Percentiles rank a stretch among this genome's conserved stretches.
Conservation (phyloP, 768 basidiomycete species). For the Chalciporus chontae region DNA sequence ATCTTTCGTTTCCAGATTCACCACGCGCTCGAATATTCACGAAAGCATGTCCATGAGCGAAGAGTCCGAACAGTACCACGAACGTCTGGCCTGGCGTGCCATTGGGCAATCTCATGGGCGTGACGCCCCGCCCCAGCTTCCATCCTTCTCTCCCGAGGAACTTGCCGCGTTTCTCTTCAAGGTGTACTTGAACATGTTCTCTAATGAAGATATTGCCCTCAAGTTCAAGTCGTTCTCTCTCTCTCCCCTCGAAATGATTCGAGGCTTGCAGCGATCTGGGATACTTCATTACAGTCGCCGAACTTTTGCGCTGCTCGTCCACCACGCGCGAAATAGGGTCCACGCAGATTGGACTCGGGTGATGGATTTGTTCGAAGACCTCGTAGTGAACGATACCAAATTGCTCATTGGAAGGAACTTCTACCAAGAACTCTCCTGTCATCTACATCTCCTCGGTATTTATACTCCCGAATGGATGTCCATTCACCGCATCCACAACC, state of each 20-base stretch:
- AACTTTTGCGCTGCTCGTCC: slow-evolving; percentile 45
- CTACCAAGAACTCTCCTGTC: slow-evolving; percentile 44
- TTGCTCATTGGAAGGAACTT: slow-evolving; percentile 25
- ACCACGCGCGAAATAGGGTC: slow-evolving; percentile 36
- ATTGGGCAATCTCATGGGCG: neutral
- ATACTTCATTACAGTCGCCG: slow-evolving; percentile 45
- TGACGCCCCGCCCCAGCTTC: neutral
- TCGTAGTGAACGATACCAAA: slow-evolving; percentile 5
- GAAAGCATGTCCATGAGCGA: slow-evolving; percentile 9
- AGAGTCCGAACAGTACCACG: slow-evolving; percentile 14
- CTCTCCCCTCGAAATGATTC: neutral
- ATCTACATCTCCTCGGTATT: slow-evolving; percentile 40
- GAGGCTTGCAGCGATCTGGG: slow-evolving; percentile 1
- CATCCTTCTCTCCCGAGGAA: slow-evolving; percentile 12
- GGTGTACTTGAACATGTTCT: slow-evolving; percentile 27
- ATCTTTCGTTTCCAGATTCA: slow-evolving; percentile 20
- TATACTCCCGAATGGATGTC: slow-evolving; percentile 22
- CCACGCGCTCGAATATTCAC: slow-evolving; percentile 22
- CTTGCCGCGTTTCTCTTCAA: slow-evolving; percentile 22
- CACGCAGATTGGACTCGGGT: slow-evolving; percentile 39
- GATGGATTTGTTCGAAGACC: slow-evolving; percentile 33
- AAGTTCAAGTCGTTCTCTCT: neutral
- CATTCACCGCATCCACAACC: neutral
- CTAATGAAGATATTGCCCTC: slow-evolving; percentile 16
- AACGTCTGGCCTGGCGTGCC: slow-evolving; percentile 25